phyloP scores from a whole-genome alignment of 164 flowering plant species.

The Annona cherimola region DNA sequence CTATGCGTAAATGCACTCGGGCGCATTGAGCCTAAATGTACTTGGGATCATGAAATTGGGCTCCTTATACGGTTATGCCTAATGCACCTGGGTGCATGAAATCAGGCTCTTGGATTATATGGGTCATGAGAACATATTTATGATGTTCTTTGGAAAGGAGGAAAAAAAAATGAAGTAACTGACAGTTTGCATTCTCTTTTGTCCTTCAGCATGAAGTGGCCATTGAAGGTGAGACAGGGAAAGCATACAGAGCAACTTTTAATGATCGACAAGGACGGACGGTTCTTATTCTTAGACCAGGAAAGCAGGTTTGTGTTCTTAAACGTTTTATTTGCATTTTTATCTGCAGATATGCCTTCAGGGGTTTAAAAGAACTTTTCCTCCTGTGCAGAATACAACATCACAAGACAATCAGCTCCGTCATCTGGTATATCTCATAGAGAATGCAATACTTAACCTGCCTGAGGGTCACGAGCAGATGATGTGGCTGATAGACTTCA shows the following conservation, averaged over 20 bases:
- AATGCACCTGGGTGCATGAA: no score
- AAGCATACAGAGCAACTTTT: conserved; percentile 71
- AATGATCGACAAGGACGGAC: conserved; percentile 71
- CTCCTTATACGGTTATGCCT: no score
- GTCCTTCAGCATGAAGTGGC: conserved; percentile 68
- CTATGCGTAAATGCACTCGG: no score
- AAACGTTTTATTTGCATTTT: background rate
- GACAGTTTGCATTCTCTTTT: no score
- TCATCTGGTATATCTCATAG: conserved; percentile 82
- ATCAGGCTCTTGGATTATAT: no score
- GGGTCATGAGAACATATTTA: no score
- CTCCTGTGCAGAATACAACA: conserved; percentile 58
- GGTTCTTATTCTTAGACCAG: conserved; percentile 90
- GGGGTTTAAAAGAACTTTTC: background rate
- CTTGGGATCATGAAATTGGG: no score
- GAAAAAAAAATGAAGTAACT: no score
- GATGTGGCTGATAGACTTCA: conserved; percentile 92
- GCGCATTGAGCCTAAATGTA: no score
- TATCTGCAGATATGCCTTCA: background rate
- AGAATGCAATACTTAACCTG: conserved; percentile 86
- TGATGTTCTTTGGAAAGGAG: no score
- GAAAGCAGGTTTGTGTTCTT: conserved; percentile 30
- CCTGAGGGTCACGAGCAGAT: conserved; percentile 88
- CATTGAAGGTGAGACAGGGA: conserved; percentile 87
- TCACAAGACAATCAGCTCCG: conserved; percentile 68